These are phyloP conservation scores for Acrodontium crateriforme DNA, from an alignment of 2,329 filamentous ascomycete genomes.

Conservation along the genomic window DNA sequence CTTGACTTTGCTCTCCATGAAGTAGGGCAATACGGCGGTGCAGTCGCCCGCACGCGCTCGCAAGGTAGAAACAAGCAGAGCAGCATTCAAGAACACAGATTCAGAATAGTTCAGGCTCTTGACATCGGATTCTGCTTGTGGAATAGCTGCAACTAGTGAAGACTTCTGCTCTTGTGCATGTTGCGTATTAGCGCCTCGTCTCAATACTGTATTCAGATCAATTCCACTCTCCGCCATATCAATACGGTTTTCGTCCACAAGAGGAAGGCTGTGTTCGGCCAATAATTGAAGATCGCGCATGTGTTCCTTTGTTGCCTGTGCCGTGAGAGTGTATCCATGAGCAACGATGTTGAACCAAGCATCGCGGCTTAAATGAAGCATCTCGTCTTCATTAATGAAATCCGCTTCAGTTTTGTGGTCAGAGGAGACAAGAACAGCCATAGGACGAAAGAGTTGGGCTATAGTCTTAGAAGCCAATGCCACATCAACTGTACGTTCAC, in stretches of 20 bases:
- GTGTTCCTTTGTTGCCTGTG: conserved; percentile 58
- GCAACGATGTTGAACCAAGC: conserved; percentile 98
- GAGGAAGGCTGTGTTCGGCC: conserved; percentile 71
- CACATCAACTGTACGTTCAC: conserved; percentile 28
- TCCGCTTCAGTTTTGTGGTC: conserved; percentile 34
- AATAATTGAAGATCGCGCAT: conserved; percentile 67
- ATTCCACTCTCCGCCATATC: conserved; percentile 93
- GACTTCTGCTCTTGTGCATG: conserved; percentile 71
- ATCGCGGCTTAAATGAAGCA: conserved; percentile 56
- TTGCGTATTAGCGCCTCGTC: conserved; percentile 69
- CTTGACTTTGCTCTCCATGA: conserved; percentile 75
- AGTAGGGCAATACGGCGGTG: conserved; percentile 79
- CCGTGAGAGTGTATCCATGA: conserved; percentile 71
- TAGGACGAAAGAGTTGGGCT: conserved; percentile 67
- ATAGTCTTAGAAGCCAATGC: conserved; percentile 79
- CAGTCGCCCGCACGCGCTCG: conserved; percentile 80
- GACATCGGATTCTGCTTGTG: conserved; percentile 64
- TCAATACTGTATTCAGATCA: conserved; percentile 84
- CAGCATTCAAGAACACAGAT: conserved; percentile 80
- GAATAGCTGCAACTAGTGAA: conserved; percentile 58
- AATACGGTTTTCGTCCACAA: conserved; percentile 77
- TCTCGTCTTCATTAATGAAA: conserved; percentile 35
- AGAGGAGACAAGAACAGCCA: conserved; percentile 67
- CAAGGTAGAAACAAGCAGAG: conserved; percentile 77
- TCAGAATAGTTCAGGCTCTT: conserved; percentile 76